Percentiles rank a stretch among this genome's conserved stretches.
Conservation (phyloP, 257 asterid species). For the Ballota nigra region DNA sequence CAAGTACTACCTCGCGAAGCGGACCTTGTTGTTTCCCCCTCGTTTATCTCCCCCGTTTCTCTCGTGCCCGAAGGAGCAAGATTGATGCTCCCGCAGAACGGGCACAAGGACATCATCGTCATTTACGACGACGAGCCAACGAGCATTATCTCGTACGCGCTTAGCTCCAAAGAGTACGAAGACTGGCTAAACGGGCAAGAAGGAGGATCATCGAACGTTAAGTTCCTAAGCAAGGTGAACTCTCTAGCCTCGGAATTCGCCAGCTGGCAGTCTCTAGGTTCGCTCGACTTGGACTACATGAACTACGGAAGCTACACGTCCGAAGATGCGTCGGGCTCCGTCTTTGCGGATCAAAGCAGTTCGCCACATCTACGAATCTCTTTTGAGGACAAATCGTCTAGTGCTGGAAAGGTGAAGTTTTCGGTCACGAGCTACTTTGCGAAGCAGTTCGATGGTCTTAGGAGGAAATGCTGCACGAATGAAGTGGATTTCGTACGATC, state of each 20-base stretch:
- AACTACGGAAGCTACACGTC: slow-evolving; percentile 53
- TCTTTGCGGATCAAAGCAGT: slow-evolving; percentile 43
- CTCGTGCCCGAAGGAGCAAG: slow-evolving; percentile 78
- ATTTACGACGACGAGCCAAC: slow-evolving; percentile 86
- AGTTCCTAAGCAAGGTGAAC: slow-evolving; percentile 36
- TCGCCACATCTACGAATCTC: slow-evolving; percentile 77
- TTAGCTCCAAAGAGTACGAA: slow-evolving; percentile 61
- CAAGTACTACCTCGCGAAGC: slow-evolving; percentile 52
- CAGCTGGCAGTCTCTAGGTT: slow-evolving; percentile 67
- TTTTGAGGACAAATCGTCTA: slow-evolving; percentile 66
- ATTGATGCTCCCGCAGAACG: slow-evolving; percentile 52
- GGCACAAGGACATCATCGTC: slow-evolving; percentile 45
- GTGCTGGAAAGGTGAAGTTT: slow-evolving; percentile 70
- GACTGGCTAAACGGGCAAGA: slow-evolving; percentile 49
- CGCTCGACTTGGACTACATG: slow-evolving; percentile 57
- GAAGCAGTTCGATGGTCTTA: slow-evolving; percentile 70
- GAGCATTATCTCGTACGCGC: slow-evolving; percentile 79
- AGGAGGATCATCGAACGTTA: slow-evolving; percentile 31
- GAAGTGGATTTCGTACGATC: slow-evolving; percentile 73
- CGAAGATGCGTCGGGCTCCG: slow-evolving; percentile 47
- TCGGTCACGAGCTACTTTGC: slow-evolving; percentile 87
- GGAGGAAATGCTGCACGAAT: slow-evolving; percentile 75
- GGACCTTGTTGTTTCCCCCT: slow-evolving; percentile 43
- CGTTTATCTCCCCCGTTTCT: slow-evolving; percentile 53
- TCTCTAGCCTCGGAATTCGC: slow-evolving; percentile 52